Evolutionary conservation across 2,329 filamentous ascomycete species (phyloP), one percentile per base, ranked within the genome.

Genomic region (Cladosporium velox): DNA sequence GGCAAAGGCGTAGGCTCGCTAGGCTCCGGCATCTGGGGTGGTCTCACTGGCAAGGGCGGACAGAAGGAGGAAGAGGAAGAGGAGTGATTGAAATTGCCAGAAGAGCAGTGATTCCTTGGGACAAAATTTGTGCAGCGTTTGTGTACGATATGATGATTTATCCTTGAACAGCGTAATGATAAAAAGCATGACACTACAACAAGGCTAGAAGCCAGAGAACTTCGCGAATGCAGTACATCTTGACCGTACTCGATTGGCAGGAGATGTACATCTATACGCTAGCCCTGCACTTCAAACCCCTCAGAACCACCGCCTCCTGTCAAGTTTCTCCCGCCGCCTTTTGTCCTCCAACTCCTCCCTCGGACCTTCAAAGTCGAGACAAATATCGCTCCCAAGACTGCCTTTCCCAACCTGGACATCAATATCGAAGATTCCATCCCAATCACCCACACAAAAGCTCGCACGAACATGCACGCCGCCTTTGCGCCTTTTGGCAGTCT

Each of bases 241-340:
- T 44, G 18, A 24, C 14, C 41, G 21, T 21, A 4, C n/a, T 24
- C 2, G n/a, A 21, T 8, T 8, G 21, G 8, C 38, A 21, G 41
- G n/a, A 21, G 41, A 47, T 21, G 2, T 47, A 21, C 4, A n/a
- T 21, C n/a, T 21, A 21, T 21, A 47, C n/a, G 8, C 7, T 47
- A 47, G n/a, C 21, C n/a, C 41, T 47, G 41, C 41, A 47, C 2
- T 12, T 21, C 2, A 4, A 21, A 47, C 12, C 21, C n/a, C 24
- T 70, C 68, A 82, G 68, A 83, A 83, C 81, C 81, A 83, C 62
- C 77, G 65, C 68, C 81, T 75, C 24, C 66, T 68, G 65, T 79
- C 77, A 67, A 82, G 67, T 73, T 83, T 83, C 26, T 74, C 72
- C 74, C 72, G 77, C 71, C 79, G 77, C 65, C 80, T 73, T 52